Conservation (phyloP, 192 early-diverging fungal genomes). For the Helicostylum pulchrum region DNA sequence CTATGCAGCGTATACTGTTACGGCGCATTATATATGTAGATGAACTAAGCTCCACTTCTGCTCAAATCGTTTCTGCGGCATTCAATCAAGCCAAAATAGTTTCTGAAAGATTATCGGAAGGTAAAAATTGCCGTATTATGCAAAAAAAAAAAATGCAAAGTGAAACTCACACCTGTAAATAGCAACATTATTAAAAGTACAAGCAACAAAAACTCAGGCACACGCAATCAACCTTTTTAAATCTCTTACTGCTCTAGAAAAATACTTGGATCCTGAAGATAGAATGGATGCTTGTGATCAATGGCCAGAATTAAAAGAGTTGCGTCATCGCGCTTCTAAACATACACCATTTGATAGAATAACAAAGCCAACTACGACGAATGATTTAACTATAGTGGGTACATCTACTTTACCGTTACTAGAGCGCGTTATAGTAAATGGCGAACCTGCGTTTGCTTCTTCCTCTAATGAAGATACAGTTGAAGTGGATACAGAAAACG, state of each 20-base stretch:
- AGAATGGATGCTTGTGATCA: not conserved
- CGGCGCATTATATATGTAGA: conserved; percentile 10
- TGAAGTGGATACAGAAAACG: not conserved
- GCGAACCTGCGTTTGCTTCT: not conserved
- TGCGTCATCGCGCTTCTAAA: not conserved
- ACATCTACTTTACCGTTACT: conserved; percentile 1
- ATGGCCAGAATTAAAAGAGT: conserved; percentile 1
- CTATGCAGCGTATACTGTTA: conserved; percentile 1
- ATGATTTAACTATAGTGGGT: not conserved
- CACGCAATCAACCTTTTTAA: not conserved
- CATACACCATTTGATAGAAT: conserved; percentile 5
- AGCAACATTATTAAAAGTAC: not conserved
- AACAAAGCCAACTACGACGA: not conserved
- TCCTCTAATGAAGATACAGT: not conserved
- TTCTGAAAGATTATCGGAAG: conserved; percentile 8
- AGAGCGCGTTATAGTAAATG: conserved; percentile 3
- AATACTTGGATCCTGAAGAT: conserved; percentile 6
- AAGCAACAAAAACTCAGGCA: not conserved
- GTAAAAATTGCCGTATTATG: not conserved
- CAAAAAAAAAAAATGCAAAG: not conserved
- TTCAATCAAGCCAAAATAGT: conserved; percentile 5
- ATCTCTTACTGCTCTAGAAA: conserved; percentile 6
- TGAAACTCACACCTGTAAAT: not conserved
- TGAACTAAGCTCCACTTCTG: not conserved
- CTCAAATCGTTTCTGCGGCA: not conserved